These are phyloP conservation scores for Chloromonas sp. DNA, from an alignment of 163 green algal genomes.

Conservation along the genomic window DNA sequence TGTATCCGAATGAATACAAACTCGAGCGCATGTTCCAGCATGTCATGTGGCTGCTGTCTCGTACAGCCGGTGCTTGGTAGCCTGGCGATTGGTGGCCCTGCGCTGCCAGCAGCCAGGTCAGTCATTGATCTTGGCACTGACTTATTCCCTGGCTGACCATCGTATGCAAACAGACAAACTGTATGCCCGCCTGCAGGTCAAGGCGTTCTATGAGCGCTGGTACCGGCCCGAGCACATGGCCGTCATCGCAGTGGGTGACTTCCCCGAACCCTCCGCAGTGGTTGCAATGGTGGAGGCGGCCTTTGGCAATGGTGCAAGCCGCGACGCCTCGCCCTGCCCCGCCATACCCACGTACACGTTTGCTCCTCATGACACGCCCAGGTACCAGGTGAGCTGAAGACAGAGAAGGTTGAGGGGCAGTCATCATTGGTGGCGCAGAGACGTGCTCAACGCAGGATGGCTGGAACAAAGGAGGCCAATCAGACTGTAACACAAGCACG, in stretches of 20 bases:
- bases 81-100: too few species aligned
- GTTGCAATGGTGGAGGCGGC: background rate
- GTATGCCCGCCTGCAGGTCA: constrained; percentile 2
- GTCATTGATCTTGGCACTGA: too few species aligned
- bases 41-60: background rate
- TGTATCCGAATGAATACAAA: too few species aligned
- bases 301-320: background rate
- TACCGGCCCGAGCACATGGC: constrained; percentile 79
- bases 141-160: background rate
- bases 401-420: background rate
- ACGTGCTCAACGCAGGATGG: too few species aligned
- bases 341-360: background rate
- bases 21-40: too few species aligned
- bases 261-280: background rate
- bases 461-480: background rate
- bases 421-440: background rate
- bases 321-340: background rate
- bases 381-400: background rate
- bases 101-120: too few species aligned
- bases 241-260: background rate
- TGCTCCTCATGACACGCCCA: background rate
- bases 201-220: constrained; percentile 75
- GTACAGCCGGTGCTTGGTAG: background rate
- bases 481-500: background rate
- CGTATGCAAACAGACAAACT: background rate